Evolutionary conservation across 768 basidiomycete genomes (phyloP), one percentile per base, ranked within the genome.

Genomic region (Tephrocybe sp.): DNA sequence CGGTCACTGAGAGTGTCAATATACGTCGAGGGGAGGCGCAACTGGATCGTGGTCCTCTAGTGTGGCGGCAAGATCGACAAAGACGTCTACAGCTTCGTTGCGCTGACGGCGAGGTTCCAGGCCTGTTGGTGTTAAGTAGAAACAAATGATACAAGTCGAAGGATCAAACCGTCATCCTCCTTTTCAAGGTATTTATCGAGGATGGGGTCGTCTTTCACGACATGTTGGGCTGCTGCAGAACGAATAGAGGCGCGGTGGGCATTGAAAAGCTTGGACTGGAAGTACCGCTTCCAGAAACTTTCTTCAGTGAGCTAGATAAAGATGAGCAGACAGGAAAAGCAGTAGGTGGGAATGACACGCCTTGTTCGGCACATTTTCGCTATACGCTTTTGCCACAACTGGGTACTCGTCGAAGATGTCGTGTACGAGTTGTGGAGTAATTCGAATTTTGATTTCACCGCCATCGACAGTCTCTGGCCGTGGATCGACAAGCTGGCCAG

Each of bases 381-480:
- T 86, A 61, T 97, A 96, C 0, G 94, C 96, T 66, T 83, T 89
- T 32, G 88, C 86, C 11, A 98, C 92, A 26, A 97, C 88, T 2
- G 97, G 95, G 64, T 94, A 98, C 70, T 97, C 95, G 56, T 98
- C 94, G 60, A 99, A 99, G 41, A 98, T 93, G 61, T 98, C 96
- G 59, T 91, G 85, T 27, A 96, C 89, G 37, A 98, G 78, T 67
- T 94, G 91, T 13, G 89, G 89, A 2, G 93, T 95, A 40, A 96
- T 87, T 54, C 87, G 82, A 55, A 94, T 91, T 67, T 91, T 95
- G 62, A 89, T 80, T 67, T 95, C 90, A 15, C 90, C 91, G 19
- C 83, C 81, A 52, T 91, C 89, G 15, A 87, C 82, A 1, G 90
- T 84, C 61, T 91, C 86, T 4, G 91, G 90, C 32, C 90, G 86